A percentile compares a stretch with the other conserved stretches of the same genome.
phyloP scores from a whole-genome alignment of 176 grass and related monocot species.

The Triticum urartu region DNA sequence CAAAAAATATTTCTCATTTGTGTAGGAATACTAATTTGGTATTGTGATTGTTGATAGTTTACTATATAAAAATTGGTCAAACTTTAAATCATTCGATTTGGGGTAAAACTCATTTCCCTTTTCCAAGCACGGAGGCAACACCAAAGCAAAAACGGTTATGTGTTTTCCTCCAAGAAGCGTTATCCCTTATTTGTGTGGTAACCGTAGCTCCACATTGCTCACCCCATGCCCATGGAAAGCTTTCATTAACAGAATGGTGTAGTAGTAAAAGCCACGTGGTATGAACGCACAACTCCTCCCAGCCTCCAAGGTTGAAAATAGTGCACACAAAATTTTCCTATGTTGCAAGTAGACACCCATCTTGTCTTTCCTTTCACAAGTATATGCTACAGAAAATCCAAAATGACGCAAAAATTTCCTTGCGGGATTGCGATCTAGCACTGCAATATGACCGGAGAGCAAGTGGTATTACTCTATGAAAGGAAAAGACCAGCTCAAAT shows the following conservation, averaged over 20 bases:
- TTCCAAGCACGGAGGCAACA: no score
- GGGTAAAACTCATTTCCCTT: neutral
- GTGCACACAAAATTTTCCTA: neutral
- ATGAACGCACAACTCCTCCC: neutral
- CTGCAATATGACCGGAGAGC: neutral
- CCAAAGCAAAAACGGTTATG: neutral
- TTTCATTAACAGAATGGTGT: neutral
- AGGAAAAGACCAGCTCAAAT: neutral
- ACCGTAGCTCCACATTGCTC: neutral
- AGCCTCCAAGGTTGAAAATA: constrained; percentile 17
- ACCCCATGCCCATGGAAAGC: neutral
- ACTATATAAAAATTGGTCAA: no score
- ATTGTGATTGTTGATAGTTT: no score
- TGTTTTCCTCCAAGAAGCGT: neutral
- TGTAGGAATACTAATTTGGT: no score
- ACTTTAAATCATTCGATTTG: no score
- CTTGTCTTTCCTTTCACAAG: neutral
- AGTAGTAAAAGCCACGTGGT: neutral
- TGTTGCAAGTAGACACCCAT: neutral
- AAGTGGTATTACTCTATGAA: no score
- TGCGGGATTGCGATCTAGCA: neutral
- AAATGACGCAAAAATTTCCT: no score
- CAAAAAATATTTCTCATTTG: no score
- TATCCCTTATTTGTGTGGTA: neutral
- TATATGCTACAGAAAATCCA: neutral